These are phyloP conservation scores for Zasmidium angulare DNA, from an alignment of 2,329 filamentous ascomycete species.

Conservation along the genomic window DNA sequence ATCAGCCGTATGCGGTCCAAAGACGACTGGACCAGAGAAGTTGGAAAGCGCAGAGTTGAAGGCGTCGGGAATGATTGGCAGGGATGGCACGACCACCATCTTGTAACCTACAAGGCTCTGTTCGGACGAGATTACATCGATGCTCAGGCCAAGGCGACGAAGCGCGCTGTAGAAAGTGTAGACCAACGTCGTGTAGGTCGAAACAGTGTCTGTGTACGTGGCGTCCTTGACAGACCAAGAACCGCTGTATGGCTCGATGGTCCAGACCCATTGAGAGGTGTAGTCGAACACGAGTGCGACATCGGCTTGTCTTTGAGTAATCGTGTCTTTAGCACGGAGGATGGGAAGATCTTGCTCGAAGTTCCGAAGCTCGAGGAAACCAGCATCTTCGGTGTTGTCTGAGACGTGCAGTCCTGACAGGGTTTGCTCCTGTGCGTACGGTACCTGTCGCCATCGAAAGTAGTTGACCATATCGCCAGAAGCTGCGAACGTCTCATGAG, in stretches of 20 bases:
- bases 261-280: slow-evolving; percentile 24
- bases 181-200: slow-evolving; percentile 20
- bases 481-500: slow-evolving; percentile 25
- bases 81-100: slow-evolving; percentile 23
- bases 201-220: slow-evolving; percentile 13
- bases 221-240: slow-evolving; percentile 23
- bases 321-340: neutral
- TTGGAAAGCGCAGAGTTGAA: slow-evolving; percentile 17
- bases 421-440: slow-evolving; percentile 26
- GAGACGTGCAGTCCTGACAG: slow-evolving; percentile 23
- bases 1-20: slow-evolving; percentile 23
- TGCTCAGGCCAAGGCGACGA: slow-evolving; percentile 22
- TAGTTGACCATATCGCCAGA: slow-evolving; percentile 26
- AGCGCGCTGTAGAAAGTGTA: slow-evolving; percentile 26
- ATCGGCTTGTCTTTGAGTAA: slow-evolving; percentile 16
- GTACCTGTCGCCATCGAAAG: slow-evolving; percentile 26
- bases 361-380: slow-evolving; percentile 20
- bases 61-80: slow-evolving; percentile 22
- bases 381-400: slow-evolving; percentile 21
- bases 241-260: slow-evolving; percentile 25
- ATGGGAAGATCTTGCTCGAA: slow-evolving; percentile 19
- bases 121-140: slow-evolving; percentile 25
- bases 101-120: slow-evolving; percentile 22
- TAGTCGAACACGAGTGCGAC: slow-evolving; percentile 25
- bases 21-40: slow-evolving; percentile 18